phyloP scores from a whole-genome alignment of 495 filamentous ascomycete genomes.

The Aspergillus kassunensis region DNA sequence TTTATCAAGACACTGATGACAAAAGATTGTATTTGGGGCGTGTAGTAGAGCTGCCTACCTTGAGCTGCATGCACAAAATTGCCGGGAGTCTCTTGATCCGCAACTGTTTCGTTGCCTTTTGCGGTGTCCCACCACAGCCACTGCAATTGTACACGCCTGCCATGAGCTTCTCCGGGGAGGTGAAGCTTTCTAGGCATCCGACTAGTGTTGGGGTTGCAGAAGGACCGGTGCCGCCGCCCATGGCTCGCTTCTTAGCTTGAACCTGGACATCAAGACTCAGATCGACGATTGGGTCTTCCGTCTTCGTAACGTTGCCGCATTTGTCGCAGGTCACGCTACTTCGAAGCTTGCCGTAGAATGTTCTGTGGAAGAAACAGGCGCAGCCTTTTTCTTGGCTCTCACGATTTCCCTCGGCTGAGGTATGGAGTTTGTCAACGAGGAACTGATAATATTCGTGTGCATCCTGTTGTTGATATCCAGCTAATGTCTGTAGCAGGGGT shows the following conservation, averaged over 20 bases:
- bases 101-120: slow-evolving; percentile 75
- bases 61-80: slow-evolving; percentile 86
- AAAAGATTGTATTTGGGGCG: too few relatives aligned
- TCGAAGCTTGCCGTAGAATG: slow-evolving; percentile 82
- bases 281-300: slow-evolving; percentile 81
- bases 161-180: slow-evolving; percentile 62
- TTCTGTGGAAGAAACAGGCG: slow-evolving; percentile 82
- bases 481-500: slow-evolving; percentile 60
- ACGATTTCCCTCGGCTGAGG: slow-evolving; percentile 32
- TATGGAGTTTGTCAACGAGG: slow-evolving; percentile 78
- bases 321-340: slow-evolving; percentile 83
- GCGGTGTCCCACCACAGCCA: slow-evolving; percentile 61
- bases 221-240: slow-evolving; percentile 33
- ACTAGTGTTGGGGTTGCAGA: slow-evolving; percentile 56
- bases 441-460: slow-evolving; percentile 95
- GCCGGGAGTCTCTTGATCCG: slow-evolving; percentile 76
- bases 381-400: slow-evolving; percentile 60
- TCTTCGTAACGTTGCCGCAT: slow-evolving; percentile 71
- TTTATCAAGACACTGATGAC: slow-evolving; percentile 4
- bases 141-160: slow-evolving; percentile 77
- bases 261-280: slow-evolving; percentile 73
- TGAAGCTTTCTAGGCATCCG: slow-evolving; percentile 79
- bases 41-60: too few relatives aligned
- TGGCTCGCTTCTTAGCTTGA: slow-evolving; percentile 49
- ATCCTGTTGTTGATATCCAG: slow-evolving; percentile 90